Percentiles rank a stretch among this genome's conserved stretches.
Evolutionary conservation across 2,329 filamentous ascomycete species (phyloP).

Genomic region (Diaporthe caulivora): DNA sequence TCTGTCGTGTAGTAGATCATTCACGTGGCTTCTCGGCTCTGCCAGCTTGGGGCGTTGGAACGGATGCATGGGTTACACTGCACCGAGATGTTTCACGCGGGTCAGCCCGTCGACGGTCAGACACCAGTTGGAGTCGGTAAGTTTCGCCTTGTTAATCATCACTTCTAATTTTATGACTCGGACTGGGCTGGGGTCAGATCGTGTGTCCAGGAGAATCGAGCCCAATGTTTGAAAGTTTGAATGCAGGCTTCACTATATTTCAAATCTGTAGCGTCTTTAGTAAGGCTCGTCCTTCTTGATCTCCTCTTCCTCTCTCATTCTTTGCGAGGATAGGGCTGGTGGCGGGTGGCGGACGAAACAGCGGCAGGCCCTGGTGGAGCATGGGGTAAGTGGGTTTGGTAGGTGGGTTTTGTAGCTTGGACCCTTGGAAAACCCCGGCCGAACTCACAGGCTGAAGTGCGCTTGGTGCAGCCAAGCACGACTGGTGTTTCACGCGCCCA

Average conservation of each 20-base stretch:
- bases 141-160: background rate
- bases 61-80: background rate
- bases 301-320: background rate
- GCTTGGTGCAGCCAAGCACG: conserved; percentile 13
- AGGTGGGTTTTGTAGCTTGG: background rate
- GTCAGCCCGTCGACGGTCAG: background rate
- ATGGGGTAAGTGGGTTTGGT: conserved; percentile 11
- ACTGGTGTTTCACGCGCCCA: conserved; percentile 19
- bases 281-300: background rate
- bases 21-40: background rate
- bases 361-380: background rate
- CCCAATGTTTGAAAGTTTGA: no score
- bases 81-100: conserved; percentile 12
- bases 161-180: background rate
- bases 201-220: background rate
- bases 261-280: no score
- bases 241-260: no score
- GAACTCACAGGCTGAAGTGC: conserved; percentile 11
- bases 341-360: conserved; percentile 2
- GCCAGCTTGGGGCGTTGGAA: background rate
- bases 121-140: background rate
- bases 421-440: conserved; percentile 3
- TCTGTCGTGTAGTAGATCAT: background rate
- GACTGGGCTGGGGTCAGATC: background rate
- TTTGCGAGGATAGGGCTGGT: background rate